Evolutionary conservation across 2,329 filamentous ascomycete genomes (phyloP).

Genomic region (Aspergillus clavatus): DNA sequence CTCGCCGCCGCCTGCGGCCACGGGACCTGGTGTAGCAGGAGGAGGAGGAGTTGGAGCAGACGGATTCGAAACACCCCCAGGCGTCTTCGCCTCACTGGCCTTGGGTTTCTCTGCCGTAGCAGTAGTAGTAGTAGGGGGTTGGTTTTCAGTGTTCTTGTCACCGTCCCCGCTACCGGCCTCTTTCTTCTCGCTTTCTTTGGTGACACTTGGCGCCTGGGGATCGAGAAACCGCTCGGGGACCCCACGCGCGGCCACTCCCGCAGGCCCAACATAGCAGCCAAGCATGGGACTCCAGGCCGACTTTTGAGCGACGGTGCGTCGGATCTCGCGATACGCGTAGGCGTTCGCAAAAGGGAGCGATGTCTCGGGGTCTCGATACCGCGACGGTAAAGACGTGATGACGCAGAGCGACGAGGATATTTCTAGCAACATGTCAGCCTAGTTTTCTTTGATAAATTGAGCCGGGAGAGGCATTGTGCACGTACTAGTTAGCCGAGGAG

Average conservation of each 20-base stretch:
- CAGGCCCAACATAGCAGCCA: conserved; percentile 74
- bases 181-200: conserved; percentile 10
- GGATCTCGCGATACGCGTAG: conserved; percentile 73
- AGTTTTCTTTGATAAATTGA: neutral
- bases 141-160: too few species aligned
- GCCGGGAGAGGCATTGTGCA: conserved; percentile 12
- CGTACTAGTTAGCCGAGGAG: conserved; percentile 46
- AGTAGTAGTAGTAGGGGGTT: too few species aligned
- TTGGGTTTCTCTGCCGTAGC: conserved; percentile 7
- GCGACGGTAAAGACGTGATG: conserved; percentile 75
- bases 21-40: conserved; percentile 4
- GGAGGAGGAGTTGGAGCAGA: conserved; percentile 6
- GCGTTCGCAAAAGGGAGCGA: conserved; percentile 75
- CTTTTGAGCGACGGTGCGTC: conserved; percentile 65
- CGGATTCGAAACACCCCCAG: conserved; percentile 1
- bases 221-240: conserved; percentile 70
- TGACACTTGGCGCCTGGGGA: conserved; percentile 13
- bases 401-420: conserved; percentile 59
- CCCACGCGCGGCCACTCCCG: conserved; percentile 58
- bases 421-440: conserved; percentile 26
- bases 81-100: conserved; percentile 7
- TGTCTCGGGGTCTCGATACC: conserved; percentile 79
- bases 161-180: conserved; percentile 1
- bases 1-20: conserved; percentile 8
- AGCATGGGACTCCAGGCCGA: conserved; percentile 78